Conservation (phyloP, 371 early-diverging fungal species). For the Saksenaea oblongispora region DNA sequence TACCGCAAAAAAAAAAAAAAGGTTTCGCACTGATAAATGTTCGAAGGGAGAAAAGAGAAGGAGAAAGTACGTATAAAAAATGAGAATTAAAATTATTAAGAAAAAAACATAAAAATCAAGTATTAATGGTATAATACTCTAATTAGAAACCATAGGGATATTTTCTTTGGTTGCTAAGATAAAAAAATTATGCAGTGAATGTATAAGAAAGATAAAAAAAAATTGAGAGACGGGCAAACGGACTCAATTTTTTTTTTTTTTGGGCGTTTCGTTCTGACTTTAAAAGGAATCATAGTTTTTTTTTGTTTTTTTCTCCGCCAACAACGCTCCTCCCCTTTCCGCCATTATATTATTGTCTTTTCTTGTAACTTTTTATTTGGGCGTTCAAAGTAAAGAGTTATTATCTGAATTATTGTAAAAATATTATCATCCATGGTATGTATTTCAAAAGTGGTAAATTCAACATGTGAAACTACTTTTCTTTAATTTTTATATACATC, state of each 20-base stretch:
- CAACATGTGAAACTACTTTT: background rate
- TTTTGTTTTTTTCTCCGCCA: background rate
- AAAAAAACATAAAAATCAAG: too few relatives aligned
- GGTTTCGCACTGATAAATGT: too few relatives aligned
- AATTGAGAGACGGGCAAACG: background rate
- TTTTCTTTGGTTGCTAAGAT: too few relatives aligned
- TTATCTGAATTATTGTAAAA: background rate
- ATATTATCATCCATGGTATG: background rate
- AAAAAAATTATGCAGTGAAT: too few relatives aligned
- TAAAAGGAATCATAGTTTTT: constrained; percentile 1
- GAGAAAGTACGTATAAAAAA: too few relatives aligned
- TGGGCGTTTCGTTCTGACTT: background rate
- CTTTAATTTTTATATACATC: background rate
- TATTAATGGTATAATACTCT: too few relatives aligned
- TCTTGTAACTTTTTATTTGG: background rate
- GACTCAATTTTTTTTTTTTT: background rate
- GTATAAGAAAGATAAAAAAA: too few relatives aligned
- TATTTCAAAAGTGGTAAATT: background rate
- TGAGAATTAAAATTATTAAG: too few relatives aligned
- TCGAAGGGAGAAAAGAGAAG: too few relatives aligned
- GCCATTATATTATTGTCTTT: background rate
- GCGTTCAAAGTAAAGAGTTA: background rate
- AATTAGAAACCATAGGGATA: too few relatives aligned
- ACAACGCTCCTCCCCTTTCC: background rate
- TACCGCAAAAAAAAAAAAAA: too few relatives aligned